A percentile compares a stretch with the other conserved stretches of the same genome.
phyloP scores from a whole-genome alignment of 208 protist species.

The Acanthamoeba triangularis region DNA sequence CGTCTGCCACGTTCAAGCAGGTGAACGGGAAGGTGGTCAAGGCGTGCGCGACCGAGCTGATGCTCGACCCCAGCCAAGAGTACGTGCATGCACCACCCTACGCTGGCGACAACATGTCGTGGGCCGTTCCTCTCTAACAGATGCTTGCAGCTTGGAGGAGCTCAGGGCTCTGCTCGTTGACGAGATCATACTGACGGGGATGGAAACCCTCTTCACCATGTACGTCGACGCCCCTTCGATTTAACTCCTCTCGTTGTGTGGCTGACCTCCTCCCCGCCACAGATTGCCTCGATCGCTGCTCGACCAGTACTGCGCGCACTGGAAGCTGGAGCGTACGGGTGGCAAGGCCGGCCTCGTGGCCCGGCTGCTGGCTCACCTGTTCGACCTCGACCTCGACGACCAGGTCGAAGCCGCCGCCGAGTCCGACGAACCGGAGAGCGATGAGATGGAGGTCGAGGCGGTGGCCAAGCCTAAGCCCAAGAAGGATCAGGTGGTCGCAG shows the following conservation, averaged over 20 bases:
- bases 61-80: background rate
- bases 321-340: background rate
- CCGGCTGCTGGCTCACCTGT: slow-evolving; percentile 1
- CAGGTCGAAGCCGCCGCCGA: background rate
- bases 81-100: background rate
- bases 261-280: background rate
- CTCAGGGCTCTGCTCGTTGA: background rate
- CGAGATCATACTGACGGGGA: background rate
- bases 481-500: background rate
- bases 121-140: background rate
- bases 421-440: background rate
- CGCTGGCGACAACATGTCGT: background rate
- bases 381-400: slow-evolving; percentile 4
- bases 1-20: background rate
- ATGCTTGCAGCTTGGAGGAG: background rate
- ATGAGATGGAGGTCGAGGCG: background rate
- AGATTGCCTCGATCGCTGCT: background rate
- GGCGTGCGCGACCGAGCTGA: background rate
- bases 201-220: background rate
- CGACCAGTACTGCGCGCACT: background rate
- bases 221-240: background rate
- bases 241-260: background rate
- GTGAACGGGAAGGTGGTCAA: background rate
- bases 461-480: background rate
- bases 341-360: background rate